phyloP scores from a whole-genome alignment of 768 basidiomycete genomes.

The Lyophyllum semitale region DNA sequence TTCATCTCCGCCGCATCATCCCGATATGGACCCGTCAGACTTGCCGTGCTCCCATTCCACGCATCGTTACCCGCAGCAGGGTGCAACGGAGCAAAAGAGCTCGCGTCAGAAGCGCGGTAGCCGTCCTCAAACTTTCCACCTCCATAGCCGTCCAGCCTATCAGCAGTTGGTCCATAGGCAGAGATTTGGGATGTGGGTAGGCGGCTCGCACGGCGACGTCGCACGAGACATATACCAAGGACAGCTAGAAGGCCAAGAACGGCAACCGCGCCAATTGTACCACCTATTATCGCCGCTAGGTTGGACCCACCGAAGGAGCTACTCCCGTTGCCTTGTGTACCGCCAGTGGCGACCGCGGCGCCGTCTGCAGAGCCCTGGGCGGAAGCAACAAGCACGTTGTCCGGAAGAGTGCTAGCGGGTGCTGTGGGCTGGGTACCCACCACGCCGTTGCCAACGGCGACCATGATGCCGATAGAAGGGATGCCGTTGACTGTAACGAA shows the following conservation, averaged over 20 bases:
- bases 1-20: constrained; percentile 21
- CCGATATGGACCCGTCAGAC: constrained; percentile 39
- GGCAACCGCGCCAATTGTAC: not conserved
- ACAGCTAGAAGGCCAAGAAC: not conserved
- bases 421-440: constrained; percentile 67
- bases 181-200: not conserved
- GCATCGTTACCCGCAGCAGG: constrained; percentile 55
- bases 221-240: constrained; percentile 17
- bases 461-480: constrained; percentile 75
- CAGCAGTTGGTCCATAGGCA: constrained; percentile 17
- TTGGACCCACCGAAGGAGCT: not conserved
- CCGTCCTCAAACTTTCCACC: constrained; percentile 18
- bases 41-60: constrained; percentile 57
- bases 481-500: too few species aligned
- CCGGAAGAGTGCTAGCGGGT: constrained; percentile 48
- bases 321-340: not conserved
- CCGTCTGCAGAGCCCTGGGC: constrained; percentile 32
- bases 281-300: constrained; percentile 3
- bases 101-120: constrained; percentile 61
- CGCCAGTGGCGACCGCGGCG: not conserved
- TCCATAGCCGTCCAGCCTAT: constrained; percentile 29
- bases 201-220: constrained; percentile 45
- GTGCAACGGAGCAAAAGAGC: constrained; percentile 69
- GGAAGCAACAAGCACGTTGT: constrained; percentile 43
- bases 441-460: constrained; percentile 79